Evolutionary conservation across 306 rosid species (phyloP).

Genomic region (Inga leiocalycina): DNA sequence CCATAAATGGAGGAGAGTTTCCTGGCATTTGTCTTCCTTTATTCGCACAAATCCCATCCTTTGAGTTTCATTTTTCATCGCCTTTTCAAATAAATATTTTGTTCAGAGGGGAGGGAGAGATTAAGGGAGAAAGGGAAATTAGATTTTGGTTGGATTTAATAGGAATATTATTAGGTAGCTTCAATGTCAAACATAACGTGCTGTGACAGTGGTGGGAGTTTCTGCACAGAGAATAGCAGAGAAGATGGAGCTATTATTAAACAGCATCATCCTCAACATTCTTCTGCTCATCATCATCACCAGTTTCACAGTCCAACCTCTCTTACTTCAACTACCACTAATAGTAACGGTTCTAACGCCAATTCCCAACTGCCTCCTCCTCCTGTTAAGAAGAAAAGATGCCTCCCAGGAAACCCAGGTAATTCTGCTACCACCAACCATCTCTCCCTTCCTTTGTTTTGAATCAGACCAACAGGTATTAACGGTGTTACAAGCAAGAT

Average conservation of each 20-base stretch:
- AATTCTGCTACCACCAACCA: neutral
- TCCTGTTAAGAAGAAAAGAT: conserved; percentile 65
- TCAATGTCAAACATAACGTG: conserved; percentile 78
- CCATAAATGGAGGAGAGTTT: conserved; percentile 64
- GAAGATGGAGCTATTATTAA: conserved; percentile 44
- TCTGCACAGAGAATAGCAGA: conserved; percentile 51
- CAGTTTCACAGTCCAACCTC: conserved; percentile 55
- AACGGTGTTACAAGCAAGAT: no score
- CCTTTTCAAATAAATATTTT: neutral
- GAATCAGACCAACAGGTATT: no score
- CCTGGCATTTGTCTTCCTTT: conserved; percentile 60
- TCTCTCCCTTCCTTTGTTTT: no score
- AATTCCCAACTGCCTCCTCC: conserved; percentile 37
- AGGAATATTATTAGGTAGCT: conserved; percentile 1
- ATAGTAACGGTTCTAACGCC: conserved; percentile 45
- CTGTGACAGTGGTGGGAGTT: conserved; percentile 71
- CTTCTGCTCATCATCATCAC: conserved; percentile 27
- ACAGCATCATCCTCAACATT: conserved; percentile 29
- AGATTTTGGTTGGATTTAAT: conserved; percentile 13
- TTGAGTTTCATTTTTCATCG: neutral
- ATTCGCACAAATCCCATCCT: conserved; percentile 48
- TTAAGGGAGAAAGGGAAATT: conserved; percentile 5
- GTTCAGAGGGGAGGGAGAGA: conserved; percentile 2
- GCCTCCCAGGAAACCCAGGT: conserved; percentile 90
- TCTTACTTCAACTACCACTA: conserved; percentile 50